Percentiles rank a stretch among this genome's conserved stretches.
Conservation (phyloP, 1,284 basidiomycete species). For the Ustilago cynodontis region DNA sequence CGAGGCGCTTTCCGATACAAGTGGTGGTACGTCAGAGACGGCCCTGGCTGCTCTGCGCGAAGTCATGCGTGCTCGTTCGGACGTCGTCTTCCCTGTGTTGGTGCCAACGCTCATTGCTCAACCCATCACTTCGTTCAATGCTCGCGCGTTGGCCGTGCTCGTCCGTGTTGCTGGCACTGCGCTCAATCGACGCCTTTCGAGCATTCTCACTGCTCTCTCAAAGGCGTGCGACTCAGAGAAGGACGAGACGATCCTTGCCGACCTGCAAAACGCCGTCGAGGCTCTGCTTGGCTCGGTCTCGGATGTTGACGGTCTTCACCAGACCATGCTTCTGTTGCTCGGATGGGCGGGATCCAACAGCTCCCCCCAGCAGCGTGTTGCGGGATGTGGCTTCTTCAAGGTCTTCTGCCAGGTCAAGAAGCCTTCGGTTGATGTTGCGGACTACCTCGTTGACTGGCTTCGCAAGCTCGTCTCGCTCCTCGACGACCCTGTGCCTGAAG, state of each 20-base stretch:
- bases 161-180: conserved; percentile 93
- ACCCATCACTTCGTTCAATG: conserved; percentile 95
- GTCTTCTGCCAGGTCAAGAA: conserved; percentile 63
- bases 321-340: conserved; percentile 67
- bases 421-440: conserved; percentile 52
- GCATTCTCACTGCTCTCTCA: conserved; percentile 65
- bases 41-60: conserved; percentile 89
- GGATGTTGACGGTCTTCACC: conserved; percentile 64
- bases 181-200: conserved; percentile 74
- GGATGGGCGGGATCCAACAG: conserved; percentile 63
- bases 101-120: conserved; percentile 90
- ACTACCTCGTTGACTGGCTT: conserved; percentile 92
- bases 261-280: conserved; percentile 51
- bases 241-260: conserved; percentile 49
- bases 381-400: conserved; percentile 60
- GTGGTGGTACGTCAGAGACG: conserved; percentile 86
- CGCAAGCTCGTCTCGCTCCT: conserved; percentile 88
- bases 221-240: conserved; percentile 59
- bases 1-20: conserved; percentile 78
- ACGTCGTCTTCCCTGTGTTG: conserved; percentile 95
- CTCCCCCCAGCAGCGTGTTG: conserved; percentile 50
- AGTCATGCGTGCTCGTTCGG: conserved; percentile 73
- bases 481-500: conserved; percentile 81
- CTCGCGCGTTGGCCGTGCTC: conserved; percentile 87
- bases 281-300: conserved; percentile 58